Evolutionary conservation across 1,139 yeast genomes (phyloP).

Genomic region (Ogataea hybrid): DNA sequence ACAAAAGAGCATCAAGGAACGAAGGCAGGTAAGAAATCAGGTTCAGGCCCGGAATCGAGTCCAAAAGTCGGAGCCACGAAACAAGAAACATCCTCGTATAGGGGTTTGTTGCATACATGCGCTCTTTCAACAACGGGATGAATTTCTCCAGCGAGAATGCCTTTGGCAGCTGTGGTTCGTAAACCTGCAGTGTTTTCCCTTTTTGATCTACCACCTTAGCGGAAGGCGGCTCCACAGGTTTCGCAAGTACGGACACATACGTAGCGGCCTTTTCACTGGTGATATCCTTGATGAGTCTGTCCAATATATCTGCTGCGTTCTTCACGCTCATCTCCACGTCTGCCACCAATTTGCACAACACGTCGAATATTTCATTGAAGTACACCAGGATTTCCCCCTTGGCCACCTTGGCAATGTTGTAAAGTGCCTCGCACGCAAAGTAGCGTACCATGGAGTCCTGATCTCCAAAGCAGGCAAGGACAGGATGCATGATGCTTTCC

Average conservation of each 20-base stretch:
- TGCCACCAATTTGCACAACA: conserved; percentile 83
- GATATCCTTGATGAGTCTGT: conserved; percentile 87
- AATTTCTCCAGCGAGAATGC: conserved; percentile 88
- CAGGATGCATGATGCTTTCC: conserved; percentile 88
- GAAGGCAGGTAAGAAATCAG: conserved; percentile 85
- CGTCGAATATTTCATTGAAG: conserved; percentile 94
- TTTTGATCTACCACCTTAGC: conserved; percentile 45
- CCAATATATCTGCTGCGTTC: conserved; percentile 93
- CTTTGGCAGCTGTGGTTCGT: conserved; percentile 59
- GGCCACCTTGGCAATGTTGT: conserved; percentile 95
- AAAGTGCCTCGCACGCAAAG: conserved; percentile 94
- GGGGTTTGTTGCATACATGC: conserved; percentile 91
- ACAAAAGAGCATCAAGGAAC: conserved; percentile 80
- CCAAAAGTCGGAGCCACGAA: conserved; percentile 88
- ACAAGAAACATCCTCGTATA: conserved; percentile 88
- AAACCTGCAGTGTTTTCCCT: conserved; percentile 64
- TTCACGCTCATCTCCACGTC: conserved; percentile 91
- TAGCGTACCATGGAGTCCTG: conserved; percentile 95
- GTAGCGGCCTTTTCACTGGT: conserved; percentile 94
- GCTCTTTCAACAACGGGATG: conserved; percentile 83
- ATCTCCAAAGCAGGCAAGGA: conserved; percentile 92
- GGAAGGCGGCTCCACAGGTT: conserved; percentile 45
- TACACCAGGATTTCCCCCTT: conserved; percentile 89
- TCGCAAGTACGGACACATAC: conserved; percentile 69
- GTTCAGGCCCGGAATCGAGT: conserved; percentile 91